Conservation (phyloP, 768 basidiomycete species). For the Rhizopogon vinicolor region DNA sequence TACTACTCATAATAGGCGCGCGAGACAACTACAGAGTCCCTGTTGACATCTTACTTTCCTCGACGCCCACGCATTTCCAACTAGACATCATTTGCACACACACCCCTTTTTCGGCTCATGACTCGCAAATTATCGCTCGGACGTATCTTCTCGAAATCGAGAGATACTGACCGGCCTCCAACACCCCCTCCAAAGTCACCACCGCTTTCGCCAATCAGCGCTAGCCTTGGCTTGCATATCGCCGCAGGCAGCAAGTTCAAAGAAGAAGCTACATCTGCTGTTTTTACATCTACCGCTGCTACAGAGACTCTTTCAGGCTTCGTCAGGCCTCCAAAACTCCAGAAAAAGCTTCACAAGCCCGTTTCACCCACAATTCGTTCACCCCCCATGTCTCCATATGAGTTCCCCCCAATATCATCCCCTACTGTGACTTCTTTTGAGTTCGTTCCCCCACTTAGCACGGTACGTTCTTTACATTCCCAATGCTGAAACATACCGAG, state of each 20-base stretch:
- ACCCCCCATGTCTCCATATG: too few species aligned
- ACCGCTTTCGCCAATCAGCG: constrained; percentile 9
- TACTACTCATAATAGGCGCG: too few species aligned
- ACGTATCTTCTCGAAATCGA: background rate
- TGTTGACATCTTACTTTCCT: too few species aligned
- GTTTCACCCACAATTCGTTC: too few species aligned
- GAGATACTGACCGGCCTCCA: constrained; percentile 7
- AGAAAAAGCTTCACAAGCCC: too few species aligned
- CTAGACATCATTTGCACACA: too few species aligned
- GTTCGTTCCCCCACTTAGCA: background rate
- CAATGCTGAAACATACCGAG: background rate
- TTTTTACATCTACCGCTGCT: constrained; percentile 19
- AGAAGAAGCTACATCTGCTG: constrained; percentile 18
- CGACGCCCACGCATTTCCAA: too few species aligned
- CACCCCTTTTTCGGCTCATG: constrained; percentile 7
- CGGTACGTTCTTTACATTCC: background rate
- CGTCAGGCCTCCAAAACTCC: too few species aligned
- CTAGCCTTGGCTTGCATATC: constrained; percentile 8
- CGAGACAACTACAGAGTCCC: too few species aligned
- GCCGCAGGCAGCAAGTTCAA: constrained; percentile 25
- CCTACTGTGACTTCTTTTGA: too few species aligned
- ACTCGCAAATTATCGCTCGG: constrained; percentile 1
- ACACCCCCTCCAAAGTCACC: constrained; percentile 10
- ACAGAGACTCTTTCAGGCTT: too few species aligned
- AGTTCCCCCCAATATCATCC: too few species aligned